Evolutionary conservation across 1,139 yeast species (phyloP).

Genomic region (Kluyveromyces sp.): DNA sequence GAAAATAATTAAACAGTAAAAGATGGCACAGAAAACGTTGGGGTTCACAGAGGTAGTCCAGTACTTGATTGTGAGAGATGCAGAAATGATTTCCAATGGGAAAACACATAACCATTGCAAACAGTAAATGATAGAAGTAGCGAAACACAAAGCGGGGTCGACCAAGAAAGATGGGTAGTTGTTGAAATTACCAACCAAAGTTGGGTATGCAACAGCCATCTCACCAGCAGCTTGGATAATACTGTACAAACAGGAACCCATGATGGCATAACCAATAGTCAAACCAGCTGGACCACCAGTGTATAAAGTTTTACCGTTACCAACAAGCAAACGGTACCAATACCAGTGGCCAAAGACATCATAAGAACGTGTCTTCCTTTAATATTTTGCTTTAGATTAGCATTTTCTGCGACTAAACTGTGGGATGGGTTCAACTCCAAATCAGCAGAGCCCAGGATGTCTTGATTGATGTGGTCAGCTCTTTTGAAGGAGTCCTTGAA

Average conservation of each 20-base stretch:
- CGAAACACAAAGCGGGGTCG: constrained; percentile 72
- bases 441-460: constrained; percentile 7
- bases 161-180: constrained; percentile 59
- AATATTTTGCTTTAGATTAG: constrained; percentile 40
- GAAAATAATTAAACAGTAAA: constrained; percentile 48
- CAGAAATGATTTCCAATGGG: constrained; percentile 72
- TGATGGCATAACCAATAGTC: constrained; percentile 57
- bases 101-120: constrained; percentile 73
- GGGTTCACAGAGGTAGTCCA: constrained; percentile 43
- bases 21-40: constrained; percentile 62
- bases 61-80: constrained; percentile 57
- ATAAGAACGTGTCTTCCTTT: constrained; percentile 48
- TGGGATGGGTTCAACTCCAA: constrained; percentile 2
- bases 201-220: constrained; percentile 63
- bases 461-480: constrained; percentile 12
- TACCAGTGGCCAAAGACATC: constrained; percentile 80
- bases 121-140: constrained; percentile 75
- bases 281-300: constrained; percentile 80
- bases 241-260: constrained; percentile 64
- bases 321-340: constrained; percentile 73
- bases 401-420: constrained; percentile 8
- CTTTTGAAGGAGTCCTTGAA: constrained; percentile 26
- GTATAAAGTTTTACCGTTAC: constrained; percentile 59
- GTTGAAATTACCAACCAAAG: constrained; percentile 73
- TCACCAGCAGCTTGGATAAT: constrained; percentile 85